These are phyloP conservation scores for Aspergillus brasiliensis DNA, from an alignment of 2,329 filamentous ascomycete genomes.

Conservation along the genomic window DNA sequence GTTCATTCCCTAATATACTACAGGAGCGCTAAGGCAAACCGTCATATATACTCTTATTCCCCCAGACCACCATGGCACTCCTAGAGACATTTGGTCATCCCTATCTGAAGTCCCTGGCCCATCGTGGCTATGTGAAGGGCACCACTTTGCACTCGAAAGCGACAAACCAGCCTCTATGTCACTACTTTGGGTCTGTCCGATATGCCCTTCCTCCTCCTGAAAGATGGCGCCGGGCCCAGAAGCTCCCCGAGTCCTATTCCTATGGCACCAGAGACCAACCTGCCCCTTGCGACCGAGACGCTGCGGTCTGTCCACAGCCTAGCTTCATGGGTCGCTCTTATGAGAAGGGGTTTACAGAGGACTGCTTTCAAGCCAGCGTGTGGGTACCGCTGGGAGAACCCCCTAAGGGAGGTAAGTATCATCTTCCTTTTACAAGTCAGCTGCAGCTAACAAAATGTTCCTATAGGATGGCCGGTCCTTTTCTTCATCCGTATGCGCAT, in stretches of 20 bases:
- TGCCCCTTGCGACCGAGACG: slow-evolving; percentile 44
- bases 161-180: slow-evolving; percentile 41
- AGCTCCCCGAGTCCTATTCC: slow-evolving; percentile 50
- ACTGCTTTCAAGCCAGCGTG: slow-evolving; percentile 60
- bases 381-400: slow-evolving; percentile 54
- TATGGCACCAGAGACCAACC: slow-evolving; percentile 55
- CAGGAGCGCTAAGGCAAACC: neutral
- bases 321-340: slow-evolving; percentile 30
- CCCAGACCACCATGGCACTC: neutral
- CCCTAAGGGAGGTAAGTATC: slow-evolving; percentile 37
- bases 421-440: neutral
- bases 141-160: slow-evolving; percentile 44
- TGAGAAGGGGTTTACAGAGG: slow-evolving; percentile 48
- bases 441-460: neutral
- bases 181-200: slow-evolving; percentile 59
- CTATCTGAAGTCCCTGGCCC: slow-evolving; percentile 28
- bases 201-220: slow-evolving; percentile 56
- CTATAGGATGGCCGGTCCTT: slow-evolving; percentile 56
- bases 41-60: neutral
- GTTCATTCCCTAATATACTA: neutral
- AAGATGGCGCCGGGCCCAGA: slow-evolving; percentile 54
- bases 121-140: slow-evolving; percentile 54
- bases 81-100: slow-evolving; percentile 31
- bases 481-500: slow-evolving; percentile 56
- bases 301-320: slow-evolving; percentile 56